These are phyloP conservation scores for Termitomyces sp. DNA, from an alignment of 768 basidiomycete species.

Conservation along the genomic window DNA sequence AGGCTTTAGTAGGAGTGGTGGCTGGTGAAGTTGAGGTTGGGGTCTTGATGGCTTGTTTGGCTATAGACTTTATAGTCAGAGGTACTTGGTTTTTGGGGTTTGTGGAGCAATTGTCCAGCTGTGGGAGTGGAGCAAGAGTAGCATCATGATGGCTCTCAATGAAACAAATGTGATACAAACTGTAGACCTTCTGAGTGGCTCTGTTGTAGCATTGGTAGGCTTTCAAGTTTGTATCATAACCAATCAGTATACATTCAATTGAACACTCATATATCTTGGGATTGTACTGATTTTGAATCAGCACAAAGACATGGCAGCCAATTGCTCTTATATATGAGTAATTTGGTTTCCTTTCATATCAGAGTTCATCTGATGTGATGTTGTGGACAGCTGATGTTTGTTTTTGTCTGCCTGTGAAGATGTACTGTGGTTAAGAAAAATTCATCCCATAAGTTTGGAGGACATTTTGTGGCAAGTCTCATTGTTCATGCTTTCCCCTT, in stretches of 20 bases:
- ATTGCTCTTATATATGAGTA: background rate
- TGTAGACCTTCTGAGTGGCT: background rate
- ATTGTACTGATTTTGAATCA: background rate
- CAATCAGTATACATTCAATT: too few relatives aligned
- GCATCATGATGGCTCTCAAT: background rate
- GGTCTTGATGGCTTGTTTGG: background rate
- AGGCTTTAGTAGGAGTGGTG: too few relatives aligned
- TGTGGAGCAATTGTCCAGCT: background rate
- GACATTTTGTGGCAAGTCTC: background rate
- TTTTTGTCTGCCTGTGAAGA: background rate
- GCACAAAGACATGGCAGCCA: background rate
- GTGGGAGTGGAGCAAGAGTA: background rate
- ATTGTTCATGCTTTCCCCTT: too few relatives aligned
- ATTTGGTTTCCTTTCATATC: background rate
- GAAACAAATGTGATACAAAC: background rate
- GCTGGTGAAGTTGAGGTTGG: background rate
- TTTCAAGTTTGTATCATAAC: too few relatives aligned
- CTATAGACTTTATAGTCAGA: background rate
- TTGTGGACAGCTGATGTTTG: background rate
- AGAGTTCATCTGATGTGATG: background rate
- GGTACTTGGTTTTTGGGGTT: background rate
- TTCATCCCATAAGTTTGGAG: background rate
- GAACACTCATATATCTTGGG: too few relatives aligned
- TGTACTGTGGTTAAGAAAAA: background rate
- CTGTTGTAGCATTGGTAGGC: too few relatives aligned